Evolutionary conservation across 2,329 filamentous ascomycete species (phyloP), one percentile per base, ranked within the genome.

Genomic region (Rasamsonia emersonii): DNA sequence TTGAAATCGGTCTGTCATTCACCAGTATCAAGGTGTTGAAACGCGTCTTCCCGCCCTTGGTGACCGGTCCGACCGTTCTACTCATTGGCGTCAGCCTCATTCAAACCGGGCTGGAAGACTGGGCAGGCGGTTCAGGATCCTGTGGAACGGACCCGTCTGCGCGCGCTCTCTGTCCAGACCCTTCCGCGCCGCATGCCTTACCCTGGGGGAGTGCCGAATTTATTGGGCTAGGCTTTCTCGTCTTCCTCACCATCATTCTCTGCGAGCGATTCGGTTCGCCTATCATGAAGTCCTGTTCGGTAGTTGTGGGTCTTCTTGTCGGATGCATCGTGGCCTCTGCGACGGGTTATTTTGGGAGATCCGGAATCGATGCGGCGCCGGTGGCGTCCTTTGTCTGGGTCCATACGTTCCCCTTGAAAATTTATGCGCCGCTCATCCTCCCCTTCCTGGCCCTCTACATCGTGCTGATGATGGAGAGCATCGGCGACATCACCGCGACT

Each of bases 381-480:
- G 71, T 68, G 1, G 75, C 61, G 3, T 77, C 73, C n/a, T 82
- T 82, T 56, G 72, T 82, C 49, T 82, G 78, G 78, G 73, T 80
- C 13, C 66, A 77, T 39, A 82, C 75, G 0, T 82, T 82, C 64
- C 71, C 71, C n/a, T 58, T 82, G 5, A 66, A 62, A 5, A 63
- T 82, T 6, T 81, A 82, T 42, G 73, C 72, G 0, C 77, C 78
- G 0, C 64, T 82, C n/a, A 73, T 82, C 2, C 55, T 82, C 3
- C 78, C 78, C 0, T 51, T 80, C 20, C 51, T 80, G 17, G 64
- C 64, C 3, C 55, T 70, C 15, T 69, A 68, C 49, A 71, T 81
- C 43, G 75, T 81, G 30, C 67, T 77, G 23, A 72, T 77, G 45
- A 81, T 79, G 66, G 77, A 82, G 53, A 71, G 75, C 6, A 79